Evolutionary conservation across 768 basidiomycete species (phyloP), one percentile per base, ranked within the genome.

Genomic region (Agrocybe pediades): DNA sequence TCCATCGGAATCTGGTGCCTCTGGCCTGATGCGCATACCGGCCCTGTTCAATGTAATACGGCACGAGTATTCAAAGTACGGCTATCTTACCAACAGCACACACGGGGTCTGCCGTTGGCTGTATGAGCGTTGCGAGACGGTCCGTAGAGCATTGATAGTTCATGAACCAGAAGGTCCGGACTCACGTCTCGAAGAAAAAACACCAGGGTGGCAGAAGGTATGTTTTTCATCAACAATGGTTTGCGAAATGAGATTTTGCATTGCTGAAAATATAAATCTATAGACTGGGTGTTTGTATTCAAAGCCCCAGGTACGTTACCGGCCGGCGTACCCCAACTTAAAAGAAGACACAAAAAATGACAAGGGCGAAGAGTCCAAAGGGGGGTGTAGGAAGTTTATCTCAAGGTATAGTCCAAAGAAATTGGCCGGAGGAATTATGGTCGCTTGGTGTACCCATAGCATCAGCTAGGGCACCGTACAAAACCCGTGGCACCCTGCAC

Each of bases 231-330:
- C 11, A 65, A 69, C 62, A n/a, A 68, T 69, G 9, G 60, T 53
- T 2, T 69, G 52, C 49, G 72, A 73, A 40, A 57, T 65, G 4
- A 60, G 65, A 49, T 68, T 68, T 2, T 53, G 63, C 29, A 62
- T 73, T 25, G 8, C 7, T 15, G 29, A 15, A 30, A 7, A 15
- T 61, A 68, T 17, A 24, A 46, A 1, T 61, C 65, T 9, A 67
- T 68, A 0, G 30, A 46, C 7, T 73, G 72, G 46, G 63, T 67
- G 0, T 33, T 51, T 17, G 41, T 71, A 1, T 58, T 55, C 9
- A 30, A 68, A 39, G 67, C 66, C 0, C 67, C 68, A 0, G 29
- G 15, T 30, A 7, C 7, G 29, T 7, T 15, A 30, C 29, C 7
- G 29, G 15, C 29, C 29, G 29, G 8, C 7, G 29, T 30, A 30